These are phyloP conservation scores for Kodamaea neixiangensis DNA, from an alignment of 805 yeast genomes.

Conservation along the genomic window DNA sequence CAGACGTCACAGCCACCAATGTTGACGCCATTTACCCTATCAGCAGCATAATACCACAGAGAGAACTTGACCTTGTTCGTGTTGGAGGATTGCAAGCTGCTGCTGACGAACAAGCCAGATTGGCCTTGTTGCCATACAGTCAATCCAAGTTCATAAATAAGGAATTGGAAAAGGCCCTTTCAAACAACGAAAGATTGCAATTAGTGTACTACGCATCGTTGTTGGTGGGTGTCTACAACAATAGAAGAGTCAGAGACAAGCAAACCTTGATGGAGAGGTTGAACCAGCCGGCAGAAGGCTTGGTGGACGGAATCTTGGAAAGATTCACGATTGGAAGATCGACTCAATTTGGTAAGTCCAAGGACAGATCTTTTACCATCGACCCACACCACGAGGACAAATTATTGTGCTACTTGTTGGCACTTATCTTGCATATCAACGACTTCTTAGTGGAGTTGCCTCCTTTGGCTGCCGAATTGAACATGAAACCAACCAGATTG, in stretches of 20 bases:
- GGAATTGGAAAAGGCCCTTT: slow-evolving; percentile 38
- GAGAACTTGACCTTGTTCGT: slow-evolving; percentile 64
- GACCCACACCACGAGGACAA: slow-evolving; percentile 91
- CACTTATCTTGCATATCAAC: slow-evolving; percentile 72
- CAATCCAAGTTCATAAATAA: slow-evolving; percentile 58
- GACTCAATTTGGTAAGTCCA: slow-evolving; percentile 69
- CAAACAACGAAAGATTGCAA: slow-evolving; percentile 60
- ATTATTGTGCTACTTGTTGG: slow-evolving; percentile 75
- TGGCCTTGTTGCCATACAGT: slow-evolving; percentile 62
- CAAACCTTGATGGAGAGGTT: slow-evolving; percentile 61
- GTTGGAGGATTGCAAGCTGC: slow-evolving; percentile 63
- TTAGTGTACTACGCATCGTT: slow-evolving; percentile 79
- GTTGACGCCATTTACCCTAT: slow-evolving; percentile 84
- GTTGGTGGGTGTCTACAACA: slow-evolving; percentile 74
- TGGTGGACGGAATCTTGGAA: slow-evolving; percentile 70
- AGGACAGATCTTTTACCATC: slow-evolving; percentile 71
- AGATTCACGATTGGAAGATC: slow-evolving; percentile 70
- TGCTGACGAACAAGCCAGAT: slow-evolving; percentile 43
- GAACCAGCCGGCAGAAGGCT: slow-evolving; percentile 68
- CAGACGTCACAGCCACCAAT: slow-evolving; percentile 73
- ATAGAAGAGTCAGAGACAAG: slow-evolving; percentile 62
- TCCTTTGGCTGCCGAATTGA: slow-evolving; percentile 82
- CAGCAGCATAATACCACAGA: slow-evolving; percentile 64
- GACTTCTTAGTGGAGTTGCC: slow-evolving; percentile 72
- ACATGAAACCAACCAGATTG: slow-evolving; percentile 74